Evolutionary conservation across 2,329 filamentous ascomycete genomes (phyloP), one percentile per base, ranked within the genome.

Genomic region (Sarocladium brachiariae): DNA sequence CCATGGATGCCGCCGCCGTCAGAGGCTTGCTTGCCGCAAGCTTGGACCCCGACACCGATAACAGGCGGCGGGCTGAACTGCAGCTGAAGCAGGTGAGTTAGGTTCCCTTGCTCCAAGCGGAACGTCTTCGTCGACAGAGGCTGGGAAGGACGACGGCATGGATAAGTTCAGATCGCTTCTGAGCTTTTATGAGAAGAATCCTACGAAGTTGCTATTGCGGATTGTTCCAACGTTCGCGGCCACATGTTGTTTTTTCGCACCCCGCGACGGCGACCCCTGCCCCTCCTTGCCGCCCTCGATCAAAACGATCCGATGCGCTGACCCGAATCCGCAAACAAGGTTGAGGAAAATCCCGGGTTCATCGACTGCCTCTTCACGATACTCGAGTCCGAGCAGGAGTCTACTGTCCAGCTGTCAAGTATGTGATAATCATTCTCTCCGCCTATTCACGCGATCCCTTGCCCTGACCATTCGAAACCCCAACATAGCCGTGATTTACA

Each of bases 331-430:
- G n/a, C n/a, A 19, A 19, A 47, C 34, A 65, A 96, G 90, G 89
- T 93, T 66, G 92, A 97, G 74, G 84, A 89, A 60, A 85, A 91
- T 69, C 77, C 87, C 54, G 91, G 91, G 58, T 97, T 99, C 70
- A 86, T 88, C 65, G 88, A 93, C 69, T 88, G 89, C 60, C 82
- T 97, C 55, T 77, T 96, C 62, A 89, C 95, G 66, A 90, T 99
- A 63, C 76, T 97, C 60, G 86, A 95, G 72, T 80, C 81, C 55
- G 93, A 99, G 71, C 87, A 91, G 70, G 87, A 95, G 60, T 77
- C 83, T 62, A 85, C 85, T 56, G 82, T 96, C 59, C 86, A 91
- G 63, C 78, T 96, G 52, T 92, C 92, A 54, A 89, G 92, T 97
- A 86, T 64, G 84, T 55, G 50, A 10, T 25, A 9, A 33, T 35